Conservation (phyloP, 1,284 basidiomycete genomes). For the Kalmanozyma brasiliensis region DNA sequence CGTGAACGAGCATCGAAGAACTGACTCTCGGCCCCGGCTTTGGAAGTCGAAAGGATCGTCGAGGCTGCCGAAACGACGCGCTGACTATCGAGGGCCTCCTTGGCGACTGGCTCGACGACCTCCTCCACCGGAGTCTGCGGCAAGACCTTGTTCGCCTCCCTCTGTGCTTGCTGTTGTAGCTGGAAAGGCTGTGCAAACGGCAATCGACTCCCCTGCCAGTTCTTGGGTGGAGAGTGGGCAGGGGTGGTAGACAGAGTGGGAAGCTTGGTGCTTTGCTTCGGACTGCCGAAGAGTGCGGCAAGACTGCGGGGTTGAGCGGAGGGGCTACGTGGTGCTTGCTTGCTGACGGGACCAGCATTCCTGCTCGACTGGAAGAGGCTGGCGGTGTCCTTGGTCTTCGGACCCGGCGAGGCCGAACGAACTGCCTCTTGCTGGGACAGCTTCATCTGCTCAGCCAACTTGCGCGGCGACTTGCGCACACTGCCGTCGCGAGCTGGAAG, state of each 20-base stretch:
- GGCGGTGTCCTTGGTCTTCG: constrained; percentile 13
- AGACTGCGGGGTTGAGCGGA: constrained; percentile 38
- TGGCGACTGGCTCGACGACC: neutral
- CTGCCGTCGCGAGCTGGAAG: constrained; percentile 38
- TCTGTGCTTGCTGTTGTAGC: constrained; percentile 13
- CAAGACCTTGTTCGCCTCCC: constrained; percentile 24
- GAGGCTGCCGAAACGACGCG: constrained; percentile 31
- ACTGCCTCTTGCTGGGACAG: constrained; percentile 13
- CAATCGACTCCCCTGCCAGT: constrained; percentile 30
- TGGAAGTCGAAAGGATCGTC: constrained; percentile 18
- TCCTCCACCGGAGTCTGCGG: constrained; percentile 33
- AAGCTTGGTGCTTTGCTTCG: constrained; percentile 41
- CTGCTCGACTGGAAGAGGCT: constrained; percentile 22
- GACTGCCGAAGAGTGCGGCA: constrained; percentile 41
- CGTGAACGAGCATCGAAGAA: constrained; percentile 47
- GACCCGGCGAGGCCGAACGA: constrained; percentile 21
- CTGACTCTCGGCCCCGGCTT: constrained; percentile 24
- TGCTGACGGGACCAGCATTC: neutral
- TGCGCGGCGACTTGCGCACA: constrained; percentile 46
- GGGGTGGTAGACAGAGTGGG: constrained; percentile 42
- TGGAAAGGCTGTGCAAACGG: constrained; percentile 30
- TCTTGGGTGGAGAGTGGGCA: constrained; percentile 45
- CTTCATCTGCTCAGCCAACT: constrained; percentile 32
- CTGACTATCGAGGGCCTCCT: constrained; percentile 1
- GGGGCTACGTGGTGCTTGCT: constrained; percentile 28